Percentiles rank a stretch among this genome's conserved stretches.
These are phyloP conservation scores for Penicillium griseofulvum DNA, from an alignment of 2,329 filamentous ascomycete genomes.

Conservation along the genomic window DNA sequence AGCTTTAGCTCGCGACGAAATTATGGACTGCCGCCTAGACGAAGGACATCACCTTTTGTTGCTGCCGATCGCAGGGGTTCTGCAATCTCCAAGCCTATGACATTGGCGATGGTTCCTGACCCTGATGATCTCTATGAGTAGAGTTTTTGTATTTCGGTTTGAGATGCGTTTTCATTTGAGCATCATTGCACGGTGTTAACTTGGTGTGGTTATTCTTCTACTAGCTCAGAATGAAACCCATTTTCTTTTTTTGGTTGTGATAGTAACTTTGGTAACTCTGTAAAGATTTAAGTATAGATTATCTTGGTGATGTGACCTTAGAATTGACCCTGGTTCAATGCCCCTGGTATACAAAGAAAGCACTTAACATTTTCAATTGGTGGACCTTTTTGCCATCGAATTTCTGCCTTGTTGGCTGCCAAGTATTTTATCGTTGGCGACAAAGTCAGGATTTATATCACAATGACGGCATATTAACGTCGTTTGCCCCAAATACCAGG, in stretches of 20 bases:
- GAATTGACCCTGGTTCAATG: too few relatives aligned
- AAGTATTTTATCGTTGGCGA: background rate
- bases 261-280: background rate
- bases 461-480: constrained; percentile 12
- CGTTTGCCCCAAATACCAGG: background rate
- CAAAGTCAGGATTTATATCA: background rate
- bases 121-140: constrained; percentile 38
- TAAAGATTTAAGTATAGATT: background rate
- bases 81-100: constrained; percentile 24
- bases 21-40: constrained; percentile 14
- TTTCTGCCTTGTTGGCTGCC: background rate
- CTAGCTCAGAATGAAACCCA: background rate
- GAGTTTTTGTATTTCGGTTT: background rate
- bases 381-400: background rate
- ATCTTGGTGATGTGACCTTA: too few relatives aligned
- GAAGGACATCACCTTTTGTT: constrained; percentile 17
- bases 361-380: background rate
- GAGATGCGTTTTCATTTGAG: background rate
- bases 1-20: constrained; percentile 9
- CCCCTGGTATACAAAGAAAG: background rate
- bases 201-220: background rate
- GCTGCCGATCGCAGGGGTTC: constrained; percentile 24
- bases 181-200: constrained; percentile 3
- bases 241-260: background rate
- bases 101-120: constrained; percentile 38